Conservation (phyloP, 1,284 basidiomycete genomes). For the Sporisorium reilianum region DNA sequence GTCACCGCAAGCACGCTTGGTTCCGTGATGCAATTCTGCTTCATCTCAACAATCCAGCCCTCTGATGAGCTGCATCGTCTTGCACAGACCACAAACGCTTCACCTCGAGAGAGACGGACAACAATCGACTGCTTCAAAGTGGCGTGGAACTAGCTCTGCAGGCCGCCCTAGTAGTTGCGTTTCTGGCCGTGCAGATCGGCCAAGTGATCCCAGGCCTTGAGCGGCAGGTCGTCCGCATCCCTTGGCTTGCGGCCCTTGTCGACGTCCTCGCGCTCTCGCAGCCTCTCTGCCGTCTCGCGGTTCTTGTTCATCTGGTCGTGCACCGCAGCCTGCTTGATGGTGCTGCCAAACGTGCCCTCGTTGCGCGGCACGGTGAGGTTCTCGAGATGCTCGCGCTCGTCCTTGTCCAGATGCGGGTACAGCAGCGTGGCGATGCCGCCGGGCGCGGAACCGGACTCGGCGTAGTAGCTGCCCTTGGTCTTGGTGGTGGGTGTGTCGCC, state of each 20-base stretch:
- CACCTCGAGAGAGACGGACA: no score
- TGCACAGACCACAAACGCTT: no score
- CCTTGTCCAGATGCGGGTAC: slow-evolving; percentile 23
- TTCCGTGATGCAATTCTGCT: slow-evolving; percentile 7
- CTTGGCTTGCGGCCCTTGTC: background rate
- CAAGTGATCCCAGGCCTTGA: slow-evolving; percentile 13
- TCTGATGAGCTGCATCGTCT: no score
- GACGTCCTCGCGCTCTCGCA: slow-evolving; percentile 9
- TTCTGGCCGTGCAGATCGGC: slow-evolving; percentile 17
- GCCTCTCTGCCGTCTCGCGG: slow-evolving; percentile 4
- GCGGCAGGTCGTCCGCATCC: slow-evolving; percentile 7
- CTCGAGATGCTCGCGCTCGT: slow-evolving; percentile 18
- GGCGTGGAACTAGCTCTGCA: background rate
- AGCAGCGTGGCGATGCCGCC: slow-evolving; percentile 11
- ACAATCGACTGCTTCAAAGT: background rate
- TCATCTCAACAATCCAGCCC: no score
- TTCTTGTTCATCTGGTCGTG: slow-evolving; percentile 28
- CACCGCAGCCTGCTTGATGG: slow-evolving; percentile 32
- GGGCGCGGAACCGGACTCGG: slow-evolving; percentile 8
- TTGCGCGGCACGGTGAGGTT: slow-evolving; percentile 14
- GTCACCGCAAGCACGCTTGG: background rate
- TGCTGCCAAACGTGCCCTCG: slow-evolving; percentile 21
- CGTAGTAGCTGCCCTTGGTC: slow-evolving; percentile 14
- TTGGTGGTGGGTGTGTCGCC: slow-evolving; percentile 5
- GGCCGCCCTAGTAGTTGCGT: slow-evolving; percentile 3